Conservation (phyloP, 306 rosid species). For the Hippophae tibetana region DNA sequence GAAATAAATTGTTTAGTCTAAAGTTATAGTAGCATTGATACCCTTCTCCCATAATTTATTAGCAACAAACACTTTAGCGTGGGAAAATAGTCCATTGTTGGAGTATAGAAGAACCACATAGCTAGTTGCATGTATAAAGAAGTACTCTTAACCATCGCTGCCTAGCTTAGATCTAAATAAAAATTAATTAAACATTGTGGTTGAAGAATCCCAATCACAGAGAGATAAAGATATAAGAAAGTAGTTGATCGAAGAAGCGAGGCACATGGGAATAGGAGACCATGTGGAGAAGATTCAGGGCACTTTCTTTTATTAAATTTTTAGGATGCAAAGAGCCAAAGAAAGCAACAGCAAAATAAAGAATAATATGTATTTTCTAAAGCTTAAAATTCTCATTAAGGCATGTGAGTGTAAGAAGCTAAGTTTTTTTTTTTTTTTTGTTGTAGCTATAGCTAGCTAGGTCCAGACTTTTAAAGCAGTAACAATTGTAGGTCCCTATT, state of each 20-base stretch:
- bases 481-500: slow-evolving; percentile 10
- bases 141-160: background rate
- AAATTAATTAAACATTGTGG: slow-evolving; percentile 18
- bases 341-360: too few species aligned
- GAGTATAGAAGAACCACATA: slow-evolving; percentile 19
- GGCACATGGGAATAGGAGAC: slow-evolving; percentile 77
- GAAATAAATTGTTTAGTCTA: too few species aligned
- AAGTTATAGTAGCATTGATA: too few species aligned
- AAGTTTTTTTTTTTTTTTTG: slow-evolving; percentile 18
- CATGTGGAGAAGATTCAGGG: slow-evolving; percentile 82
- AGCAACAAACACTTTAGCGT: too few species aligned
- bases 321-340: too few species aligned
- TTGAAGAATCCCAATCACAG: slow-evolving; percentile 24
- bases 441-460: background rate
- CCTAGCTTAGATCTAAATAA: background rate
- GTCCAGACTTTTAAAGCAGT: slow-evolving; percentile 17
- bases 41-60: too few species aligned
- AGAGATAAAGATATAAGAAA: slow-evolving; percentile 6
- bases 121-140: too few species aligned
- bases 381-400: slow-evolving; percentile 35
- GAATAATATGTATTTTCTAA: slow-evolving; percentile 14
- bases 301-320: slow-evolving; percentile 26
- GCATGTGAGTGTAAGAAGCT: slow-evolving; percentile 20
- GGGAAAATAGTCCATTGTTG: slow-evolving; percentile 1
- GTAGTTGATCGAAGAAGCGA: slow-evolving; percentile 18